Evolutionary conservation across 768 basidiomycete species (phyloP).

Genomic region (Coprinopsis cinerea): DNA sequence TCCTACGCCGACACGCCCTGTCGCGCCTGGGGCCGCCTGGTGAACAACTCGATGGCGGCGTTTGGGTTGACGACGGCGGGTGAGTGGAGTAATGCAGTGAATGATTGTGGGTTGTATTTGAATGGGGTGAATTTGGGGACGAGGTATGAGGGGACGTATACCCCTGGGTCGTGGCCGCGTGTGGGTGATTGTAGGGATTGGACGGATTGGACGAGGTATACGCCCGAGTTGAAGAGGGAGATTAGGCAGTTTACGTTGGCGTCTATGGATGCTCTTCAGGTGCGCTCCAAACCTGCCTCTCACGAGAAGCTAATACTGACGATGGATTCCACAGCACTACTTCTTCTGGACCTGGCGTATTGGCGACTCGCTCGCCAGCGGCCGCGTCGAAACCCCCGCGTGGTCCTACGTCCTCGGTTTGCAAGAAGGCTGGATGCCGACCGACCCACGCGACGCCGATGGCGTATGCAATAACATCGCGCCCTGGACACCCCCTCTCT

Average conservation of each 20-base stretch:
- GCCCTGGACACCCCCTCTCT: slow-evolving; percentile 54
- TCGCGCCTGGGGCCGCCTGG: slow-evolving; percentile 55
- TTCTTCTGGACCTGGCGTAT: slow-evolving; percentile 99
- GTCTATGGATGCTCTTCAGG: slow-evolving; percentile 92
- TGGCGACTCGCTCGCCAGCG: slow-evolving; percentile 67
- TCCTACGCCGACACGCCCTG: slow-evolving; percentile 60
- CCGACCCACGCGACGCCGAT: slow-evolving; percentile 70
- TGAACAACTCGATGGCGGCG: slow-evolving; percentile 71
- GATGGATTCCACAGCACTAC: slow-evolving; percentile 80
- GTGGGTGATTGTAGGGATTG: slow-evolving; percentile 64
- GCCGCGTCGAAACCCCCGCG: slow-evolving; percentile 69
- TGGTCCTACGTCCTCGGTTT: slow-evolving; percentile 96
- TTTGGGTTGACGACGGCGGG: slow-evolving; percentile 84
- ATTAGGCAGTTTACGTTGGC: slow-evolving; percentile 71
- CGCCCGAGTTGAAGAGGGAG: slow-evolving; percentile 49
- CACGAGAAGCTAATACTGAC: too few relatives aligned
- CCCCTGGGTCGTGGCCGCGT: slow-evolving; percentile 26
- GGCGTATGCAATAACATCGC: slow-evolving; percentile 64
- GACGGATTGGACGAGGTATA: slow-evolving; percentile 72
- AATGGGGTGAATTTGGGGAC: slow-evolving; percentile 75
- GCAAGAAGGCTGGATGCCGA: slow-evolving; percentile 89
- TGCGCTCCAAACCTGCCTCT: too few relatives aligned
- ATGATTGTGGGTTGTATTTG: slow-evolving; percentile 73
- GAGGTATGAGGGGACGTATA: slow-evolving; percentile 83
- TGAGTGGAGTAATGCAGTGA: slow-evolving; percentile 86